phyloP scores from a whole-genome alignment of 257 asterid genomes.

The Penstemon davidsonii region DNA sequence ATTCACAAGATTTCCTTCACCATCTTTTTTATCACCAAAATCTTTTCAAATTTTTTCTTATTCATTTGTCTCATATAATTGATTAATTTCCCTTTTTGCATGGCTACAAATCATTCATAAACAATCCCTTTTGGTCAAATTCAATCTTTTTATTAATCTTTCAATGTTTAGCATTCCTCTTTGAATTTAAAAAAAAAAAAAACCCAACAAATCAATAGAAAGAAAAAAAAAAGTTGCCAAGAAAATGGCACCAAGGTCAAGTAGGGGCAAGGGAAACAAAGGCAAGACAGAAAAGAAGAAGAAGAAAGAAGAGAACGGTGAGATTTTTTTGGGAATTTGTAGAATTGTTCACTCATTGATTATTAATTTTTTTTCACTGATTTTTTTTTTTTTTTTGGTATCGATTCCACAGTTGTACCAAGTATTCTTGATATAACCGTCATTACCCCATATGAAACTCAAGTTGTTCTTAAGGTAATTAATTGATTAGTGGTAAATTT shows the following conservation, averaged over 20 bases:
- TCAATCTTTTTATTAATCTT: too few species aligned
- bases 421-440: conserved; percentile 69
- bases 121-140: background rate
- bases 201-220: background rate
- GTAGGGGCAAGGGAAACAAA: conserved; percentile 74
- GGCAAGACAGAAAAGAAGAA: conserved; percentile 71
- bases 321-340: background rate
- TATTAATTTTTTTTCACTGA: background rate
- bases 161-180: background rate
- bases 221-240: background rate
- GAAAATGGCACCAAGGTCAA: conserved; percentile 94
- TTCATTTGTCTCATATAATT: background rate
- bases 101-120: conserved; percentile 12
- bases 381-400: background rate
- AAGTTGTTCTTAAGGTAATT: conserved; percentile 80
- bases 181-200: background rate
- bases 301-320: conserved; percentile 95
- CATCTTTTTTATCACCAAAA: too few species aligned
- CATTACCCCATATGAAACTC: conserved; percentile 82
- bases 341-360: too few species aligned
- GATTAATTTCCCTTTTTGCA: too few species aligned
- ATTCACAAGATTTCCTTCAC: too few species aligned
- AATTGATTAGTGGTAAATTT: too few species aligned
- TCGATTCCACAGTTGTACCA: conserved; percentile 70
- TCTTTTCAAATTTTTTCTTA: background rate